Base-by-base conservation (phyloP, 2,329 filamentous ascomycete genomes). In the Apiospora marii region DNA sequence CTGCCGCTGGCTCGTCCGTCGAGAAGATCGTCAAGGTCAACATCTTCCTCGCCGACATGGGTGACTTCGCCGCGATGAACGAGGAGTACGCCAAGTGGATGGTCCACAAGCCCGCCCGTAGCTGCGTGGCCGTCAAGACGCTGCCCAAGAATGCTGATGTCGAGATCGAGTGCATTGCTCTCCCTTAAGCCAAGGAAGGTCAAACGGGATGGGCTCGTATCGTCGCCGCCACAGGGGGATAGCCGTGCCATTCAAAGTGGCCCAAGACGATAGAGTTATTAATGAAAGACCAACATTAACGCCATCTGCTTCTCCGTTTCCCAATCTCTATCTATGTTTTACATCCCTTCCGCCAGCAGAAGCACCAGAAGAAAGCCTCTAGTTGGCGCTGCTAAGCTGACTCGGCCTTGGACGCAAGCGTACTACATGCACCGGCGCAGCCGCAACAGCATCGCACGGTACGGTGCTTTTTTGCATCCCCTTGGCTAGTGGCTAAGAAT, bases 21-120 rank as follows among this genome's bases (percentile, higher is more conserved):
- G 84, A 90, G 75, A 93, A 92, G 83, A 92, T 98, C 67, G 93
- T 98, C 85, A 98, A 98, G 89, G 93, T 95, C 78, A 94, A 92
- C 81, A 92, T 98, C 81, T 98, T 98, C 88, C 86, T 98, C 74
- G 92, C 93, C 69, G 93, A 97, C 84, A 98, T 98, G 96, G 90
- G 88, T 75, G 88, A 96, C 84, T 98, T 98, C 81, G 91, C 89
- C 69, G 91, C 91, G 81, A 94, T 97, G 93, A 97, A 98, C 84
- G 88, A 88, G 76, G 92, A 94, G 80, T 97, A 96, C 83, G 92
- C 92, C 83, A 92, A 94, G 84, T 94, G 92, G 88, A 95, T 96
- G 83, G 84, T 88, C 73, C 92, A 94, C 85, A 95, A 94, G 89
- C 94, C 94, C 27, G 93, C 94, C n/a, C 89, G 94, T 77, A 95